phyloP scores from a whole-genome alignment of 1,284 basidiomycete genomes.

The Puccinia coronata region DNA sequence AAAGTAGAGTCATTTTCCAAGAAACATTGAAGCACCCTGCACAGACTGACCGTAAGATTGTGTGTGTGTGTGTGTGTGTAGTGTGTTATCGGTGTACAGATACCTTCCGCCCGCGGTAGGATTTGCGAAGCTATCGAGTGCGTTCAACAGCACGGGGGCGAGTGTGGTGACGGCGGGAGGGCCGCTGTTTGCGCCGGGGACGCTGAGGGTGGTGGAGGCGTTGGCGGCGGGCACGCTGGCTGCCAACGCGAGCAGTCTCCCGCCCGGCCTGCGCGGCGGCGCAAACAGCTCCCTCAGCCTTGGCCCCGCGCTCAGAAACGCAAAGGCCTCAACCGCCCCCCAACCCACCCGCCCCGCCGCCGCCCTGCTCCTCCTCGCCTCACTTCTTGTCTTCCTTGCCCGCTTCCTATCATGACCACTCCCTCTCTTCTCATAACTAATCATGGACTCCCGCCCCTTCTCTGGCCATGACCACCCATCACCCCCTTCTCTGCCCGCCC shows the following conservation, averaged over 20 bases:
- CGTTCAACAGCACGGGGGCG: conserved; percentile 97
- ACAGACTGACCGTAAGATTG: too few relatives aligned
- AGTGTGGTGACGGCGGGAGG: conserved; percentile 91
- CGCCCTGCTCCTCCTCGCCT: too few relatives aligned
- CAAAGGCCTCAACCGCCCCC: too few relatives aligned
- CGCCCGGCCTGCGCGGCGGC: conserved; percentile 93
- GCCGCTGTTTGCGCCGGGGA: conserved; percentile 79
- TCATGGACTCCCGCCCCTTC: conserved; percentile 2
- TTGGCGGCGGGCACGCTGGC: conserved; percentile 83
- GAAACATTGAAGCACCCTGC: too few relatives aligned
- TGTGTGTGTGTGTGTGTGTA: conserved; percentile 96
- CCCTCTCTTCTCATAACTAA: neutral
- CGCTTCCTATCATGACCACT: conserved; percentile 17
- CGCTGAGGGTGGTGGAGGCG: conserved; percentile 94
- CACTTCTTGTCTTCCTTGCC: conserved; percentile 65
- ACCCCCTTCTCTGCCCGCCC: too few relatives aligned
- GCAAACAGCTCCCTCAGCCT: too few relatives aligned
- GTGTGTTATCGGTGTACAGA: conserved; percentile 91
- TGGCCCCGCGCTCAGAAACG: too few relatives aligned
- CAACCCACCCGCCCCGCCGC: too few relatives aligned
- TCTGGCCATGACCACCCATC: too few relatives aligned
- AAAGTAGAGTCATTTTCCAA: too few relatives aligned
- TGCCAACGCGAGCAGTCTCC: conserved; percentile 89
- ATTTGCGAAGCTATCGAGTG: conserved; percentile 96
- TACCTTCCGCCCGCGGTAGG: conserved; percentile 99